Evolutionary conservation across 108 stramenopile species (phyloP), one percentile per base, ranked within the genome.

Genomic region (Cyclostephanos invisitatus): DNA sequence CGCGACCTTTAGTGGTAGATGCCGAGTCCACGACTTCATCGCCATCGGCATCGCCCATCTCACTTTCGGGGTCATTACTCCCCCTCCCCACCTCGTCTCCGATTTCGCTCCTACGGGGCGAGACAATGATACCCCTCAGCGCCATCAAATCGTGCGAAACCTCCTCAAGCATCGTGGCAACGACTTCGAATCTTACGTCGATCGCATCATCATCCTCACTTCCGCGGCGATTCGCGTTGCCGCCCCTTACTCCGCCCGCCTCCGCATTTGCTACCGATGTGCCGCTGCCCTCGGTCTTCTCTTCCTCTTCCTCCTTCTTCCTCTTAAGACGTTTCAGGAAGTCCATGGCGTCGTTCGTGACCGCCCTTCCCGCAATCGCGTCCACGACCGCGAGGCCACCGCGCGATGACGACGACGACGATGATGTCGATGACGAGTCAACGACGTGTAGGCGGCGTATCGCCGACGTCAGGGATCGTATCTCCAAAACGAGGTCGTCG

Each of bases 311-410:
- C 36, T 74, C 64, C 38, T 70, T 67, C 56, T 63, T 46, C 56
- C 35, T 24, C 42, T 70, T 40, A 10, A 58, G 37, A 49, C 57
- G 71, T 12, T 67, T 59, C 42, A 82, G 57, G 25, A 78, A 74
- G 36, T 78, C 72, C 81, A 82, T 82, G 21, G 75, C 81, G 49
- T 77, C 76, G 50, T 82, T 62, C 1, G 81, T 82, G 44, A 82
- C 42, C 2, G 24, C 81, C 49, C 38, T 67, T 2, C 81, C 81
- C 37, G 58, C 60, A 24, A 59, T 22, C 12, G 75, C 75, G 51
- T 64, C 32, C 32, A 32, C 32, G 32, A 32, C 32, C 32, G 32
- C 32, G 4, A 2, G 32, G 4, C 32, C 32, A 4, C 32, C n/a
- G n/a, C n/a, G n/a, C n/a, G n/a, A n/a, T n/a, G n/a, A n/a, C n/a